These are phyloP conservation scores for Hyphopichia buzzinii DNA, from an alignment of 1,139 yeast species.

Conservation along the genomic window DNA sequence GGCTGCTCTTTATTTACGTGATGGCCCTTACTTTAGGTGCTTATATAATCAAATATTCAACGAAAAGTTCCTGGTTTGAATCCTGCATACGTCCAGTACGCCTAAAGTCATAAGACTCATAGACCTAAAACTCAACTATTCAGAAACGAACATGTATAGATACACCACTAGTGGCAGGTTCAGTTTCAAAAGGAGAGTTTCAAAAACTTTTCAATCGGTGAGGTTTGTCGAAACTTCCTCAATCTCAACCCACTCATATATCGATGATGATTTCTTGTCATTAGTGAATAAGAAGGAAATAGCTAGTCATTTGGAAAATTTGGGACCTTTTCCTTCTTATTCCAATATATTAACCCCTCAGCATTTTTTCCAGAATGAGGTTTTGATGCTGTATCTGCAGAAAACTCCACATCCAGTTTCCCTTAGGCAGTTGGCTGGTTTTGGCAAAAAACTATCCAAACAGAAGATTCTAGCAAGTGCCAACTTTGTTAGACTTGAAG, in stretches of 20 bases:
- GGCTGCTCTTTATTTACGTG: too few relatives aligned
- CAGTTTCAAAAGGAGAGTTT: background rate
- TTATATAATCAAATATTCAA: too few relatives aligned
- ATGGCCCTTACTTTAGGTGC: too few relatives aligned
- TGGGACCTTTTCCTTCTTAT: conserved; percentile 46
- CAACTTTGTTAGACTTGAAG: conserved; percentile 80
- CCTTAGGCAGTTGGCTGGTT: conserved; percentile 81
- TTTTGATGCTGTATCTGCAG: conserved; percentile 61
- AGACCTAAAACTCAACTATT: too few relatives aligned
- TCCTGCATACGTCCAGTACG: too few relatives aligned
- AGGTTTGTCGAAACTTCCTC: conserved; percentile 3
- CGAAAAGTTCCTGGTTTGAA: too few relatives aligned
- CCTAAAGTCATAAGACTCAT: too few relatives aligned
- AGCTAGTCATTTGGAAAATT: conserved; percentile 37
- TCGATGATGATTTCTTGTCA: conserved; percentile 33
- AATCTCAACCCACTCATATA: conserved; percentile 26
- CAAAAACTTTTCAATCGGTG: conserved; percentile 6
- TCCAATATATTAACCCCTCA: conserved; percentile 53
- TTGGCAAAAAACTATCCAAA: conserved; percentile 76
- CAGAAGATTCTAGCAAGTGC: conserved; percentile 81
- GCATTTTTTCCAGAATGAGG: conserved; percentile 85
- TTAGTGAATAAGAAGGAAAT: conserved; percentile 34
- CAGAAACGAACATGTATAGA: too few relatives aligned
- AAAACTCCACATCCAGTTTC: conserved; percentile 87
- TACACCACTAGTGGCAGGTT: background rate